A percentile compares a stretch with the other conserved stretches of the same genome.
Conservation (phyloP, 2,329 filamentous ascomycete genomes). For the Didymella pinodella region DNA sequence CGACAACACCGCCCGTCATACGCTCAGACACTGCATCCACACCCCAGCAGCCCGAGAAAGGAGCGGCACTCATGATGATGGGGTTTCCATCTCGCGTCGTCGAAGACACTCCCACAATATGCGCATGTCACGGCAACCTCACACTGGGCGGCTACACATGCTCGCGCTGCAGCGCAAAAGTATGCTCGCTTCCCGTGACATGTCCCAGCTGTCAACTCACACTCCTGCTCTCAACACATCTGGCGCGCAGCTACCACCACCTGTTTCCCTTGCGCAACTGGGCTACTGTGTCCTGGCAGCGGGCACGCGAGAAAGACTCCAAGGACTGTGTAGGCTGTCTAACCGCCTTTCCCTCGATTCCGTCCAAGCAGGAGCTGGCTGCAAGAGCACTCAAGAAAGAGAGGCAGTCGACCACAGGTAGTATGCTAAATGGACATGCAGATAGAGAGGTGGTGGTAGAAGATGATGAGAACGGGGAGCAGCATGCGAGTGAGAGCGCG, state of each 20-base stretch:
- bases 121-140: constrained; percentile 87
- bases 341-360: constrained; percentile 68
- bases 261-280: constrained; percentile 74
- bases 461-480: constrained; percentile 47
- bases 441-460: constrained; percentile 19
- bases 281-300: constrained; percentile 85
- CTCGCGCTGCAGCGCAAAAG: constrained; percentile 85
- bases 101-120: constrained; percentile 76
- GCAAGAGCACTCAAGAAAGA: constrained; percentile 21
- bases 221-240: constrained; percentile 82
- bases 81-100: constrained; percentile 90
- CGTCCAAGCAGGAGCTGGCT: constrained; percentile 22
- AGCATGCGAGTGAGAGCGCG: constrained; percentile 76
- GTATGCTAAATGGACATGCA: constrained; percentile 13
- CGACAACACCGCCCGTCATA: constrained; percentile 88
- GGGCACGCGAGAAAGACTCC: constrained; percentile 61
- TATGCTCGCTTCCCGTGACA: constrained; percentile 87
- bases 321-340: constrained; percentile 81
- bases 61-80: constrained; percentile 84
- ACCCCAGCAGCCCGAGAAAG: constrained; percentile 48
- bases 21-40: constrained; percentile 60
- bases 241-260: constrained; percentile 52
- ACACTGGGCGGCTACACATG: constrained; percentile 87
- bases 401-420: constrained; percentile 24
- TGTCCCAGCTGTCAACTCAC: constrained; percentile 92